These are phyloP conservation scores for Setomelanomma holmii DNA, from an alignment of 2,329 filamentous ascomycete species.

Conservation along the genomic window DNA sequence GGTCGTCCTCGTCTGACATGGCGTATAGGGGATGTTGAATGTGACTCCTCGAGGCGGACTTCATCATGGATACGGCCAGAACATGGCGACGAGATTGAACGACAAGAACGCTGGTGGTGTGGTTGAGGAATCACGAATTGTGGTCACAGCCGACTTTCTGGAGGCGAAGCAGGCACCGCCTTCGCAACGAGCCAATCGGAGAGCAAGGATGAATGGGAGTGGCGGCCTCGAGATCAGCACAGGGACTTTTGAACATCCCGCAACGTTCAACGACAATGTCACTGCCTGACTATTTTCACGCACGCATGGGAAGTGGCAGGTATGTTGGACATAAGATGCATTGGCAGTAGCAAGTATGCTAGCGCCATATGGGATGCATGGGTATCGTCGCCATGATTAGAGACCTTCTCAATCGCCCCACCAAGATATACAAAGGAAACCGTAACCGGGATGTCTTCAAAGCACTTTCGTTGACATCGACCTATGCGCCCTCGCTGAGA, in stretches of 20 bases:
- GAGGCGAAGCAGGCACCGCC: conserved; percentile 3
- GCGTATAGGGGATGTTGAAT: conserved; percentile 11
- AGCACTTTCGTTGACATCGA: conserved; percentile 9
- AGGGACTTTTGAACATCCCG: not conserved
- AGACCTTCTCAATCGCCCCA: not conserved
- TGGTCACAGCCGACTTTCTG: conserved; percentile 15
- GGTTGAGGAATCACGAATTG: conserved; percentile 5
- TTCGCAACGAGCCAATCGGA: conserved; percentile 4
- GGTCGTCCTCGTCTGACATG: conserved; percentile 34
- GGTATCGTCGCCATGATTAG: not conserved
- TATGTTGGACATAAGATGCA: not conserved
- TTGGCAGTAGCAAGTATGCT: conserved; percentile 1
- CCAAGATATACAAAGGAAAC: conserved; percentile 13
- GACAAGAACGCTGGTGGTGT: conserved; percentile 15
- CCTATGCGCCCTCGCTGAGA: not conserved
- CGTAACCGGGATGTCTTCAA: conserved; percentile 9
- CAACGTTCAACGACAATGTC: not conserved
- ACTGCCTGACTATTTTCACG: not conserved
- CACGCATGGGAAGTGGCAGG: not conserved
- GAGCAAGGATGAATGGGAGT: not conserved
- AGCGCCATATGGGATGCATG: not conserved
- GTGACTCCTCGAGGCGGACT: conserved; percentile 25
- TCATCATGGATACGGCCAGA: conserved; percentile 59
- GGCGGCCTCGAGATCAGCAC: conserved; percentile 2
- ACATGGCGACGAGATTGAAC: conserved; percentile 46